phyloP scores from a whole-genome alignment of 1,284 basidiomycete species.

The Boletus sp. region DNA sequence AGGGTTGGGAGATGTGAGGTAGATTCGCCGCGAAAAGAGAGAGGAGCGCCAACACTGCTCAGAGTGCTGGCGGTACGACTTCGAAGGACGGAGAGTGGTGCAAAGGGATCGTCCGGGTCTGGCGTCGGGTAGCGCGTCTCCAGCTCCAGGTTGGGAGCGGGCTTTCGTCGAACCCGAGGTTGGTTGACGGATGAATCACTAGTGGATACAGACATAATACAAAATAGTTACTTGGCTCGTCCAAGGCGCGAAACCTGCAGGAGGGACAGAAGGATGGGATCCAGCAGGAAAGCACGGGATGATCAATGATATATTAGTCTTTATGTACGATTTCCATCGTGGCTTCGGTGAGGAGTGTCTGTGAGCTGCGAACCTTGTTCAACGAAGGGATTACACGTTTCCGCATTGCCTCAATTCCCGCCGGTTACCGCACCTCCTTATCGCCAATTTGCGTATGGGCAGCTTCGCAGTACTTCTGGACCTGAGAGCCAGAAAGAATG shows the following conservation, averaged over 20 bases:
- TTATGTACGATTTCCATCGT: constrained; percentile 38
- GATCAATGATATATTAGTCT: constrained; percentile 13
- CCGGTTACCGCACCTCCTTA: constrained; percentile 32
- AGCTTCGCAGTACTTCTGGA: constrained; percentile 23
- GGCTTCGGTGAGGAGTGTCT: constrained; percentile 35
- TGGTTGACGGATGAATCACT: constrained; percentile 25
- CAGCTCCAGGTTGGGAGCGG: constrained; percentile 34
- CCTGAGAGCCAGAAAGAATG: constrained; percentile 5
- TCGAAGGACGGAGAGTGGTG: constrained; percentile 33
- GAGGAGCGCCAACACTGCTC: constrained; percentile 28
- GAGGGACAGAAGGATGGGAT: constrained; percentile 5
- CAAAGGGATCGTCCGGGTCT: constrained; percentile 35
- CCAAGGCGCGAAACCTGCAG: constrained; percentile 16
- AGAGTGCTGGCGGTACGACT: constrained; percentile 35
- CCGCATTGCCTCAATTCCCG: constrained; percentile 33
- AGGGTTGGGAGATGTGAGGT: constrained; percentile 33
- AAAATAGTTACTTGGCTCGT: constrained; percentile 17
- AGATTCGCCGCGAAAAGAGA: constrained; percentile 33
- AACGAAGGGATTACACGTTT: constrained; percentile 25
- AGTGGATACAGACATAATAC: constrained; percentile 32
- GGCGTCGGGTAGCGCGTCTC: constrained; percentile 32
- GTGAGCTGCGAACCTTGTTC: constrained; percentile 23
- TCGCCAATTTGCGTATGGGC: constrained; percentile 21
- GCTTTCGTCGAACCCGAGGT: constrained; percentile 32
- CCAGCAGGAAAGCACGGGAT: constrained; percentile 16